These are phyloP conservation scores for Colletotrichum sp. DNA, from an alignment of 2,329 filamentous ascomycete species.

Conservation along the genomic window DNA sequence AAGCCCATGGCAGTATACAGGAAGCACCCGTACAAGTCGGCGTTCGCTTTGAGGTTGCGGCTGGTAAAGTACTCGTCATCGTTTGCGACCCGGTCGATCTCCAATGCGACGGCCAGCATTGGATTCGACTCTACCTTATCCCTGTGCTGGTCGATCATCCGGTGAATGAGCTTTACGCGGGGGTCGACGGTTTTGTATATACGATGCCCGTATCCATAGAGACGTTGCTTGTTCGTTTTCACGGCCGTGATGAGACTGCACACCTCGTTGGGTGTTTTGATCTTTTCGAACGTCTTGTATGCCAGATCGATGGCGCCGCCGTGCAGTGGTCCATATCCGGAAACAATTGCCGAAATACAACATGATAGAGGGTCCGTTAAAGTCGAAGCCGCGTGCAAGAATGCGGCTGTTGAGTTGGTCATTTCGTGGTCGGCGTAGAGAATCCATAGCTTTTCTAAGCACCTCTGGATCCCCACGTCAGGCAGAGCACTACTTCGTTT, in stretches of 20 bases:
- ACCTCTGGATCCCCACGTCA: slow-evolving; percentile 33
- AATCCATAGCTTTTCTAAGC: slow-evolving; percentile 42
- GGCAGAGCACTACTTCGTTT: slow-evolving; percentile 1
- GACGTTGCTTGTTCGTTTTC: slow-evolving; percentile 42
- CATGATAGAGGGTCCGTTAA: slow-evolving; percentile 48
- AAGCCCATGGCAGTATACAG: slow-evolving; percentile 40
- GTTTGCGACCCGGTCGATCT: slow-evolving; percentile 39
- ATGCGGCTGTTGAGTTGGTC: slow-evolving; percentile 51
- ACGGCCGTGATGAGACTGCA: slow-evolving; percentile 42
- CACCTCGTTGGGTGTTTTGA: slow-evolving; percentile 42
- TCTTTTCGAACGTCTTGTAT: slow-evolving; percentile 42
- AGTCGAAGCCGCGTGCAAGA: slow-evolving; percentile 50
- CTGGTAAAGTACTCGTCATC: slow-evolving; percentile 40
- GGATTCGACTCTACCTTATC: slow-evolving; percentile 29
- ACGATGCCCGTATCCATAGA: slow-evolving; percentile 49
- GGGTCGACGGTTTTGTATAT: slow-evolving; percentile 42
- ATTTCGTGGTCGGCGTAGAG: slow-evolving; percentile 54
- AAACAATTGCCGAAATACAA: slow-evolving; percentile 35
- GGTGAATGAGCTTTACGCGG: slow-evolving; percentile 33
- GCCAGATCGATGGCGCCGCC: slow-evolving; percentile 54
- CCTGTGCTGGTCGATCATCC: slow-evolving; percentile 26
- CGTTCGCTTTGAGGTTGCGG: slow-evolving; percentile 44
- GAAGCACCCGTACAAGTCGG: slow-evolving; percentile 49
- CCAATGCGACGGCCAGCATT: slow-evolving; percentile 38
- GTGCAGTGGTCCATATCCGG: slow-evolving; percentile 36